phyloP scores from a whole-genome alignment of 2,329 filamentous ascomycete species.

The Fusarium oxysporum region DNA sequence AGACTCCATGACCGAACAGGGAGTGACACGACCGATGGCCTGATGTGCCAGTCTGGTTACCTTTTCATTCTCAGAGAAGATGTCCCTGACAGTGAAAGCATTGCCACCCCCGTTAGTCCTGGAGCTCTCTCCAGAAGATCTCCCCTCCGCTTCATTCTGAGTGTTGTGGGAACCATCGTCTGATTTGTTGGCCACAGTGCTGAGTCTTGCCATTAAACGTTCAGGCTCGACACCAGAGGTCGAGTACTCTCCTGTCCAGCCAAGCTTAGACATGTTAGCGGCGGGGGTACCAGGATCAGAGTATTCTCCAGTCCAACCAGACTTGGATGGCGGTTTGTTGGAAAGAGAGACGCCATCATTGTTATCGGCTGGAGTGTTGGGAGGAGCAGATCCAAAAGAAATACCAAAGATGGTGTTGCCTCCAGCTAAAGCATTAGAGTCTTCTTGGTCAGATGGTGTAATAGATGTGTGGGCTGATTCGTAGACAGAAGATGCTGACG shows the following conservation, averaged over 20 bases:
- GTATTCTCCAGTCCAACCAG: not conserved
- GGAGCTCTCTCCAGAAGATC: not conserved
- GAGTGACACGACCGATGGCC: not conserved
- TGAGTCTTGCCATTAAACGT: not conserved
- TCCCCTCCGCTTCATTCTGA: not conserved
- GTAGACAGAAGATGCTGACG: not conserved
- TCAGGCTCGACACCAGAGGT: not conserved
- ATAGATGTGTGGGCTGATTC: not conserved
- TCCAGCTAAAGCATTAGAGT: not conserved
- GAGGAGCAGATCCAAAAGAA: not conserved
- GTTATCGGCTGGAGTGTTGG: not conserved
- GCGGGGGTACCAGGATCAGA: not conserved
- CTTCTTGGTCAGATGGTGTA: not conserved
- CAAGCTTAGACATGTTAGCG: not conserved
- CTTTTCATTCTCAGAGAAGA: not conserved
- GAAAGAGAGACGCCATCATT: too few species aligned
- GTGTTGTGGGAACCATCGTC: not conserved
- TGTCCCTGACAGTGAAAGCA: too few species aligned
- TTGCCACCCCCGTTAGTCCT: rapidly evolving
- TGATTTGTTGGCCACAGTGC: not conserved
- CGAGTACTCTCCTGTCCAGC: not conserved
- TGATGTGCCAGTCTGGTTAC: not conserved
- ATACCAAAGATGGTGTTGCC: not conserved
- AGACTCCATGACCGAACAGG: not conserved
- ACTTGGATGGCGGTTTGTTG: too few species aligned